Percentiles rank a stretch among this genome's conserved stretches.
These are phyloP conservation scores for Kwoniella sp. DNA, from an alignment of 768 basidiomycete genomes.

Conservation along the genomic window DNA sequence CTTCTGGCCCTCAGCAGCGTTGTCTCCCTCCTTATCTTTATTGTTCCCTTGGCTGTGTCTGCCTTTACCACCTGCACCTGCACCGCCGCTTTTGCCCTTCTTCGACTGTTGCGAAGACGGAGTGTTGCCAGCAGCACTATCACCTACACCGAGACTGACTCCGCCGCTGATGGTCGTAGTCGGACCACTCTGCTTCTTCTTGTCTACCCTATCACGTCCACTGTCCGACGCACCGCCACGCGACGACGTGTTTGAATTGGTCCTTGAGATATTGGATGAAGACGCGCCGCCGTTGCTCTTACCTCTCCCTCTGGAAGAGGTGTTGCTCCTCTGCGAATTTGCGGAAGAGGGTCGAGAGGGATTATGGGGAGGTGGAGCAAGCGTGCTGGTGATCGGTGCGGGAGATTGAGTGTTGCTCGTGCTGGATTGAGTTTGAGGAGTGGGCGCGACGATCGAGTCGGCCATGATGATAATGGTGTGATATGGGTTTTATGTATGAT, in stretches of 20 bases:
- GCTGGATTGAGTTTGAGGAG: conserved; percentile 6
- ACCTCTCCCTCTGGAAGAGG: conserved; percentile 31
- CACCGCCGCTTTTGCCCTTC: conserved; percentile 10
- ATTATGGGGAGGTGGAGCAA: conserved; percentile 33
- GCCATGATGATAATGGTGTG: conserved; percentile 15
- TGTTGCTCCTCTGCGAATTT: conserved; percentile 26
- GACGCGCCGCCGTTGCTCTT: conserved; percentile 15
- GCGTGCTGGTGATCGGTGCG: neutral
- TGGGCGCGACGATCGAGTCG: conserved; percentile 25
- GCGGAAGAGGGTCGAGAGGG: conserved; percentile 40
- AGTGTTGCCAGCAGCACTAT: neutral
- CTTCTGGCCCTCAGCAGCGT: neutral
- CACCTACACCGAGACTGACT: conserved; percentile 32
- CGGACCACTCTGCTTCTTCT: conserved; percentile 37
- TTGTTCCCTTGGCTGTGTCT: neutral
- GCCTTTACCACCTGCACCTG: neutral
- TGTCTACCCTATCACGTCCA: conserved; percentile 19
- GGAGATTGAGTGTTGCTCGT: neutral
- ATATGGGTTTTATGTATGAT: neutral
- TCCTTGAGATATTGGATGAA: conserved; percentile 37
- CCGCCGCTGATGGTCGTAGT: conserved; percentile 48
- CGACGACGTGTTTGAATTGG: conserved; percentile 36
- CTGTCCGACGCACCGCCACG: conserved; percentile 26
- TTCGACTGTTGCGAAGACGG: conserved; percentile 15
- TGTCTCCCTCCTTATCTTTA: conserved; percentile 9